Evolutionary conservation across 2,329 filamentous ascomycete species (phyloP).

Genomic region (Canariomyces notabilis): DNA sequence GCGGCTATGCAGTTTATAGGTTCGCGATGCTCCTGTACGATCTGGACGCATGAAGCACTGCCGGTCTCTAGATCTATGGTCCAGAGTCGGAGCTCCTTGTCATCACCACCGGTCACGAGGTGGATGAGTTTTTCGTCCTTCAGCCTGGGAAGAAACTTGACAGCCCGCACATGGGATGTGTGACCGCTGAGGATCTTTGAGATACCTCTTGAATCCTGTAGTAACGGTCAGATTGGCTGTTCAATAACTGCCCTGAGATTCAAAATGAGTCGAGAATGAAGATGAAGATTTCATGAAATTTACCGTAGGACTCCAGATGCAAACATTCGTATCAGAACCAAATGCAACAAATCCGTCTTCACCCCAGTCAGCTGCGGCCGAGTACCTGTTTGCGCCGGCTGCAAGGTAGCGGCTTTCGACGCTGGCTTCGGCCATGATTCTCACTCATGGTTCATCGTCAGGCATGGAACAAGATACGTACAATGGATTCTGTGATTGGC

Average conservation of each 20-base stretch:
- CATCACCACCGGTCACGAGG: constrained; percentile 75
- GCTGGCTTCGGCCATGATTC: constrained; percentile 22
- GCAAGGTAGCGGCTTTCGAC: constrained; percentile 54
- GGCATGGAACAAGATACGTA: not conserved
- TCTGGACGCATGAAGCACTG: constrained; percentile 44
- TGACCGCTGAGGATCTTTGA: constrained; percentile 68
- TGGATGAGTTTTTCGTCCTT: constrained; percentile 45
- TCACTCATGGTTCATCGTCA: constrained; percentile 6
- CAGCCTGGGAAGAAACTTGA: constrained; percentile 64
- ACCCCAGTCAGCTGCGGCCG: constrained; percentile 87
- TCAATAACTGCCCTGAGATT: not conserved
- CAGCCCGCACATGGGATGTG: constrained; percentile 71
- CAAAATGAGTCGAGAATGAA: not conserved
- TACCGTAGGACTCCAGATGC: constrained; percentile 78
- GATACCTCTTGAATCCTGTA: constrained; percentile 50
- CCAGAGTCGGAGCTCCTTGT: constrained; percentile 76
- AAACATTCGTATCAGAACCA: constrained; percentile 83
- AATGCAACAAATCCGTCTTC: constrained; percentile 70
- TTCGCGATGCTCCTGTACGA: constrained; percentile 61
- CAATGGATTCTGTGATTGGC: constrained; percentile 10
- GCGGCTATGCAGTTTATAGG: constrained; percentile 66
- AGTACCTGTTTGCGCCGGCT: constrained; percentile 84
- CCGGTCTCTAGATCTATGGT: constrained; percentile 29
- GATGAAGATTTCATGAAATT: constrained; percentile 33
- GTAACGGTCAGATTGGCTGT: not conserved